Conservation (phyloP, 805 yeast species). For the Saccharomyces eubayanus region DNA sequence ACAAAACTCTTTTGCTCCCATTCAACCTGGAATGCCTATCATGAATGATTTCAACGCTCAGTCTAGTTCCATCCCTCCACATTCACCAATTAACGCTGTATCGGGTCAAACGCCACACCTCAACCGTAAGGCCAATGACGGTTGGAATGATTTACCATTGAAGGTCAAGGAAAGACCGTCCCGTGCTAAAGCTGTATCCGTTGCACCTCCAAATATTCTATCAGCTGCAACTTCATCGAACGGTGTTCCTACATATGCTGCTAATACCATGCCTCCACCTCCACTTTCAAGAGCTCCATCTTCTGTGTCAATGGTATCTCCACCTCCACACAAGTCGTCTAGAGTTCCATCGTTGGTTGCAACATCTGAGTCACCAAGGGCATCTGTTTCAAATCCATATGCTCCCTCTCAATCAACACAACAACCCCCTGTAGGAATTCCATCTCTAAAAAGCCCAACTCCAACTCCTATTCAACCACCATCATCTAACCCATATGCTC, state of each 20-base stretch:
- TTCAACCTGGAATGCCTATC: conserved; percentile 4
- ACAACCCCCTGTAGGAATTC: not conserved
- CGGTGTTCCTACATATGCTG: conserved; percentile 9
- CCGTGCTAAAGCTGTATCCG: conserved; percentile 32
- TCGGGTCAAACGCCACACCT: conserved; percentile 32
- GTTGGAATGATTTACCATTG: conserved; percentile 33
- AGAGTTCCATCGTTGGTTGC: not conserved
- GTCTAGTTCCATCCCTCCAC: conserved; percentile 24
- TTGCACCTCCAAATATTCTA: conserved; percentile 26
- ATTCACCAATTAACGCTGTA: conserved; percentile 31
- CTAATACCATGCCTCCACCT: conserved; percentile 17
- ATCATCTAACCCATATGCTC: conserved; percentile 35
- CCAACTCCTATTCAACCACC: conserved; percentile 4
- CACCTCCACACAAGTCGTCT: conserved; percentile 4
- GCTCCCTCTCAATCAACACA: conserved; percentile 8
- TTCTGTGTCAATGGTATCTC: conserved; percentile 13
- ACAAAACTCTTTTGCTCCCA: conserved; percentile 9
- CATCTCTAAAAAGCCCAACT: not conserved
- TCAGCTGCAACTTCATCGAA: conserved; percentile 3
- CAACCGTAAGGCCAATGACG: conserved; percentile 31
- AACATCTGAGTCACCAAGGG: conserved; percentile 3
- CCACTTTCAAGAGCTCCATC: conserved; percentile 24
- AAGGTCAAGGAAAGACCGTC: conserved; percentile 24
- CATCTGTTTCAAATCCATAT: conserved; percentile 11
- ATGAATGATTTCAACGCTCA: conserved; percentile 16